Evolutionary conservation across 1,139 yeast genomes (phyloP).

Genomic region (Blastobotrys illinoisensis): DNA sequence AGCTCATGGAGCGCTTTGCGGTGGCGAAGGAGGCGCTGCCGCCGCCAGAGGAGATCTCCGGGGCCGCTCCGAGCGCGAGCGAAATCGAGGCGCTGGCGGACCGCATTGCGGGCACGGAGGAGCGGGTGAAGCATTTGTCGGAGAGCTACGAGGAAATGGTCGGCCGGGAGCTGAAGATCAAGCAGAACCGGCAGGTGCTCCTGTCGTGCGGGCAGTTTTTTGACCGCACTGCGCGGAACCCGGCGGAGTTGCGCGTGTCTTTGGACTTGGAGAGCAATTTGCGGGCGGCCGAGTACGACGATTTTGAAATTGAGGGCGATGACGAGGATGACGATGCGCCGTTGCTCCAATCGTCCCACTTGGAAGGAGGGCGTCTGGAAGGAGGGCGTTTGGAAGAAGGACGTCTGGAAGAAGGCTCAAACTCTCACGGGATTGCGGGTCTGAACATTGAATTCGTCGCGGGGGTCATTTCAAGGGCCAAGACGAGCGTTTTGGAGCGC

Average conservation of each 20-base stretch:
- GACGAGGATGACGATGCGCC: slow-evolving; percentile 24
- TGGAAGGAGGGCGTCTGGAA: slow-evolving; percentile 13
- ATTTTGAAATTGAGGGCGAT: background rate
- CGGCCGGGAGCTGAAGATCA: slow-evolving; percentile 48
- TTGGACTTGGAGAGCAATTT: slow-evolving; percentile 15
- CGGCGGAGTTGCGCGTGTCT: slow-evolving; percentile 19
- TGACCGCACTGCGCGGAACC: slow-evolving; percentile 29
- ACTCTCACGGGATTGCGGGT: slow-evolving; percentile 3
- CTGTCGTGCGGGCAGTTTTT: slow-evolving; percentile 68
- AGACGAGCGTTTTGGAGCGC: slow-evolving; percentile 68
- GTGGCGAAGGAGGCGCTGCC: background rate
- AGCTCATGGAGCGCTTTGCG: slow-evolving; percentile 11
- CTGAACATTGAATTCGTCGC: slow-evolving; percentile 57
- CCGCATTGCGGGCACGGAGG: slow-evolving; percentile 59
- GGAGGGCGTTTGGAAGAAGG: slow-evolving; percentile 12
- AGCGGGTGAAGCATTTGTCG: slow-evolving; percentile 51
- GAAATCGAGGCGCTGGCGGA: slow-evolving; percentile 74
- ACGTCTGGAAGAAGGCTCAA: slow-evolving; percentile 8
- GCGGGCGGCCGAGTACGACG: background rate
- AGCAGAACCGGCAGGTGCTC: slow-evolving; percentile 64
- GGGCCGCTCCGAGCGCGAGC: slow-evolving; percentile 24
- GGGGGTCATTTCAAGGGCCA: slow-evolving; percentile 76
- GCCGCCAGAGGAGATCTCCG: background rate
- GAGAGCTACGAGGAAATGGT: slow-evolving; percentile 52
- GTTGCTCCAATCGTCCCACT: slow-evolving; percentile 13